phyloP scores from a whole-genome alignment of 2,329 filamentous ascomycete species.

The Blastomyces percursus region DNA sequence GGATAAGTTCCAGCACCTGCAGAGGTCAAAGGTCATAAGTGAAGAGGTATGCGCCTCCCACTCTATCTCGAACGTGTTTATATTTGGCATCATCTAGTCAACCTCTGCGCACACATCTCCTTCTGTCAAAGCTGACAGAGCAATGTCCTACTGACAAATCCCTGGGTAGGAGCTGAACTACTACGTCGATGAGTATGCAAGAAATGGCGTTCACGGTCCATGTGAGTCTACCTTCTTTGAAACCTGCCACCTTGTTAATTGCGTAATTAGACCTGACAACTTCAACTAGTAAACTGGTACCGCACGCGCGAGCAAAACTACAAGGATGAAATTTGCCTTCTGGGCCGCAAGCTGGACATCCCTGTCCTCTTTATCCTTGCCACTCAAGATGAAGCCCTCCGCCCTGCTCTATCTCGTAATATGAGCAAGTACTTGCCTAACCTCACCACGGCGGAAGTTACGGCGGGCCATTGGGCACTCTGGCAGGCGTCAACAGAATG shows the following conservation, averaged over 20 bases:
- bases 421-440: conserved; percentile 61
- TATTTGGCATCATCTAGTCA: not conserved
- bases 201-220: conserved; percentile 64
- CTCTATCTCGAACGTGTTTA: not conserved
- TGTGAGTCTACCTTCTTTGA: conserved; percentile 30
- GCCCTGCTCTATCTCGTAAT: conserved; percentile 55
- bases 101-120: not conserved
- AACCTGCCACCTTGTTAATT: not conserved
- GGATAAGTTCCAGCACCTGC: conserved; percentile 50
- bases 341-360: conserved; percentile 39
- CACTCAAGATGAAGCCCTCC: conserved; percentile 58
- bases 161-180: conserved; percentile 54
- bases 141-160: not conserved
- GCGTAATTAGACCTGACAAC: not conserved
- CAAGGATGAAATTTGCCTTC: conserved; percentile 53
- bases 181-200: conserved; percentile 62
- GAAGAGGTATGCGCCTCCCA: conserved; percentile 40
- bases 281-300: conserved; percentile 66
- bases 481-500: conserved; percentile 60
- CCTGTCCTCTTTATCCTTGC: conserved; percentile 69
- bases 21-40: conserved; percentile 48
- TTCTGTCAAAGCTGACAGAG: not conserved
- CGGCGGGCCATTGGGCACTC: conserved; percentile 71
- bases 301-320: conserved; percentile 61
- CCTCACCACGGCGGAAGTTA: conserved; percentile 55